These are phyloP conservation scores for Teunomyces pallodes DNA, from an alignment of 805 yeast genomes.

Conservation along the genomic window DNA sequence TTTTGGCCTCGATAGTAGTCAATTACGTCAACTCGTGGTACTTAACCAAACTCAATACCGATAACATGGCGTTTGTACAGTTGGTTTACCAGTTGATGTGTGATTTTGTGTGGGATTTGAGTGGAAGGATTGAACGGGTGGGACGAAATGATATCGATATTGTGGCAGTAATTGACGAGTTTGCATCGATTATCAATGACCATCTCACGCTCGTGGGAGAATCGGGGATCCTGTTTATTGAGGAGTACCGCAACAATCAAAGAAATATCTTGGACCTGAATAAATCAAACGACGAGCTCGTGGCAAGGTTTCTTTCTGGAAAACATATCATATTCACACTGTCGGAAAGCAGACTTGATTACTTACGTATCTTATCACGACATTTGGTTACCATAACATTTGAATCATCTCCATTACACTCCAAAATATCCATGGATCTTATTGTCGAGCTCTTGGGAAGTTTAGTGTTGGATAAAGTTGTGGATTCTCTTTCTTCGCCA, in stretches of 20 bases:
- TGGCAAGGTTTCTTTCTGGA: conserved; percentile 4
- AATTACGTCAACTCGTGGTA: conserved; percentile 16
- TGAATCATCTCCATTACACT: conserved; percentile 14
- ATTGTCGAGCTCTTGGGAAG: conserved; percentile 26
- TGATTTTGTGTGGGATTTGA: conserved; percentile 23
- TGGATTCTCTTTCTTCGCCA: conserved; percentile 24
- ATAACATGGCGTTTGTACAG: conserved; percentile 27
- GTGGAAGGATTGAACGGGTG: conserved; percentile 14
- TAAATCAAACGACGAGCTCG: not conserved
- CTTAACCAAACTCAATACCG: conserved; percentile 25
- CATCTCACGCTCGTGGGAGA: conserved; percentile 14
- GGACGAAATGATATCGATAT: conserved; percentile 10
- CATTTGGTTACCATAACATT: conserved; percentile 19
- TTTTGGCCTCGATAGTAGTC: conserved; percentile 27
- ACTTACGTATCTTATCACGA: conserved; percentile 22
- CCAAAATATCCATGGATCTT: conserved; percentile 24
- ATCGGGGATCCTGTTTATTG: not conserved
- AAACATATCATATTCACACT: conserved; percentile 20
- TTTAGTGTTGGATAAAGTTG: conserved; percentile 23
- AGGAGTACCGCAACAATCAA: not conserved
- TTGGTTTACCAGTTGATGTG: conserved; percentile 24
- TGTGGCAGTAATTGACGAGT: conserved; percentile 21
- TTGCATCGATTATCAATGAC: conserved; percentile 19
- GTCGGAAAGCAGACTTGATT: conserved; percentile 9
- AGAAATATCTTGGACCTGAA: not conserved